These are phyloP conservation scores for Botrytis aclada DNA, from an alignment of 2,329 filamentous ascomycete genomes.

Conservation along the genomic window DNA sequence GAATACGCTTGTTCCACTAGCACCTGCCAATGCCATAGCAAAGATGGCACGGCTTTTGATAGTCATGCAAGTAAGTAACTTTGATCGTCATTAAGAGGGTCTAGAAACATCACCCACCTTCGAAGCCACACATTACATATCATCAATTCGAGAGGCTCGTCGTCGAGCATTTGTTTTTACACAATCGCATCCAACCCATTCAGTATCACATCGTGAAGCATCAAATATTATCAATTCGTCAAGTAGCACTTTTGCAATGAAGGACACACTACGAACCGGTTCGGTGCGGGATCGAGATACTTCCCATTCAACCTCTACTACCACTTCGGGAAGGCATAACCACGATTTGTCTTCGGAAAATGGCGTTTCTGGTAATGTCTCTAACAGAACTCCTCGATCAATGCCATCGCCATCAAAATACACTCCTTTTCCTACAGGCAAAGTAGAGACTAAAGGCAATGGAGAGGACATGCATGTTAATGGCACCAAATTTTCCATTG, in stretches of 20 bases:
- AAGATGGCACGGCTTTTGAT: background rate
- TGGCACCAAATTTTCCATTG: background rate
- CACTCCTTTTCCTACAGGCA: background rate
- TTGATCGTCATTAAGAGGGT: background rate
- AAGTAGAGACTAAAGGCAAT: background rate
- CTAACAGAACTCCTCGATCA: conserved; percentile 7
- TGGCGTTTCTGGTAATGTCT: background rate
- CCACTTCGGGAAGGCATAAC: background rate
- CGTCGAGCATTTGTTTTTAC: background rate
- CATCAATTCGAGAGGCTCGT: background rate
- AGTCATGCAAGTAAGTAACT: background rate
- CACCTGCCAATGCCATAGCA: background rate
- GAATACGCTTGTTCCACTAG: background rate
- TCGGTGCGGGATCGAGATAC: background rate
- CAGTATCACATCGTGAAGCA: background rate
- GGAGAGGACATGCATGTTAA: background rate
- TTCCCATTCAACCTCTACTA: background rate
- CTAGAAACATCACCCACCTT: background rate
- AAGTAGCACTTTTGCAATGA: background rate
- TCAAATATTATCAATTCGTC: background rate
- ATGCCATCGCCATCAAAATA: conserved; percentile 2
- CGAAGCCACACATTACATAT: background rate
- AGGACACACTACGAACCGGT: background rate
- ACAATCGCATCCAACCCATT: background rate
- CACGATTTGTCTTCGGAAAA: background rate